These are phyloP conservation scores for Trichoderma orchidacearum DNA, from an alignment of 495 filamentous ascomycete genomes.

Conservation along the genomic window DNA sequence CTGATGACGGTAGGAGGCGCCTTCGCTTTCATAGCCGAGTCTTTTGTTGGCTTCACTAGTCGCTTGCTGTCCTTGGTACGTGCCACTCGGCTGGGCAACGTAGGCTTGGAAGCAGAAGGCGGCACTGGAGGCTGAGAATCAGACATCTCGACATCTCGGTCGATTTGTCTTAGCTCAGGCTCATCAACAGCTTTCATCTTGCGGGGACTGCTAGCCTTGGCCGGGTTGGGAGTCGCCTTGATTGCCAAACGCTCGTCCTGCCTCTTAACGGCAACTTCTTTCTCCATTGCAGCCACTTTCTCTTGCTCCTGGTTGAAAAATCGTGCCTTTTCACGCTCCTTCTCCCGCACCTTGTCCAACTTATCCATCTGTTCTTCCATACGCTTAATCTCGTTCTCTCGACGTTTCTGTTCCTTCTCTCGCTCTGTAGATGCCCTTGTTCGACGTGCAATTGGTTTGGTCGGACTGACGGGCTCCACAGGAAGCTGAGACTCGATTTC, in stretches of 20 bases:
- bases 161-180: conserved; percentile 17
- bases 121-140: conserved; percentile 38
- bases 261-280: conserved; percentile 24
- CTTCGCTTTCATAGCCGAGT: conserved; percentile 47
- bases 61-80: conserved; percentile 46
- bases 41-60: conserved; percentile 58
- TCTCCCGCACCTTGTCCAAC: conserved; percentile 38
- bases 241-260: conserved; percentile 24
- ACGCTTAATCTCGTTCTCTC: conserved; percentile 42
- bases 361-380: conserved; percentile 41
- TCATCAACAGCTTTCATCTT: conserved; percentile 37
- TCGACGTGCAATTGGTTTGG: conserved; percentile 37
- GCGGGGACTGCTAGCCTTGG: conserved; percentile 22
- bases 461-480: conserved; percentile 20
- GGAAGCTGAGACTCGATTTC: conserved; percentile 12
- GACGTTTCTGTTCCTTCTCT: conserved; percentile 48
- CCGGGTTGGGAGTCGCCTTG: conserved; percentile 27
- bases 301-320: conserved; percentile 49
- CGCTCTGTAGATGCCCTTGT: conserved; percentile 66
- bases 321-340: conserved; percentile 48
- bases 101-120: conserved; percentile 38
- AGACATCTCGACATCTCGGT: conserved; percentile 33
- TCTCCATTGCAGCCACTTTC: conserved; percentile 35
- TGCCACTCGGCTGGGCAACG: conserved; percentile 26
- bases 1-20: conserved; percentile 70